These are phyloP conservation scores for Plantago major DNA, from an alignment of 257 asterid species.

Conservation along the genomic window DNA sequence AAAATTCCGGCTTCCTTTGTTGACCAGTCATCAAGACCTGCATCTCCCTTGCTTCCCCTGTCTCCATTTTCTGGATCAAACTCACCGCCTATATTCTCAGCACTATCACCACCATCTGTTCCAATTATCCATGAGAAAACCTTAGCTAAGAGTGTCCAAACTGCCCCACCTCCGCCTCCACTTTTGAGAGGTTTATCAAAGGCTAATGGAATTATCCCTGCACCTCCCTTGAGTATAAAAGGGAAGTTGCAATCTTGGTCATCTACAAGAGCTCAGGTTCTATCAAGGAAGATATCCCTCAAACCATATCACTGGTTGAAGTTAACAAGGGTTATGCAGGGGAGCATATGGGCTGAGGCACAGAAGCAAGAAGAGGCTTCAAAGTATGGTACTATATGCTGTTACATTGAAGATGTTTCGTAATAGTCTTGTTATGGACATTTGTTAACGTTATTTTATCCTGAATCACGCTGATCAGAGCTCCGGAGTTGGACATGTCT, in stretches of 20 bases:
- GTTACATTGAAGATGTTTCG: neutral
- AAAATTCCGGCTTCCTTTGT: no score
- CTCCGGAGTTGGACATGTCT: conserved; percentile 75
- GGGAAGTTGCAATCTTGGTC: conserved; percentile 39
- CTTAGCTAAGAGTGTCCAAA: conserved; percentile 21
- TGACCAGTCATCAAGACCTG: no score
- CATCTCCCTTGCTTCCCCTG: no score
- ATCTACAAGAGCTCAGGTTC: conserved; percentile 30
- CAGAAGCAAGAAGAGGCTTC: conserved; percentile 74
- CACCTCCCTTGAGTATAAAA: conserved; percentile 38
- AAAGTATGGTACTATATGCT: conserved; percentile 37
- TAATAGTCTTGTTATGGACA: conserved; percentile 4
- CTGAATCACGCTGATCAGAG: conserved; percentile 39
- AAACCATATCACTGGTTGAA: conserved; percentile 91
- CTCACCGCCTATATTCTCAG: conserved; percentile 24
- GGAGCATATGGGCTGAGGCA: conserved; percentile 87
- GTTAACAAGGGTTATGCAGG: conserved; percentile 70
- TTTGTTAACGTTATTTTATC: conserved; percentile 17
- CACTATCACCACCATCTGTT: conserved; percentile 28
- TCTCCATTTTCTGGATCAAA: conserved; percentile 13
- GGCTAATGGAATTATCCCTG: conserved; percentile 27
- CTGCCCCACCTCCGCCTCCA: conserved; percentile 68
- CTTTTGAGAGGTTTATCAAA: conserved; percentile 28
- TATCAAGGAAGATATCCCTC: conserved; percentile 44
- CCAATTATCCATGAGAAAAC: conserved; percentile 18